Base-by-base conservation (phyloP, 805 yeast species). In the Scheffersomyces ergatensis region DNA sequence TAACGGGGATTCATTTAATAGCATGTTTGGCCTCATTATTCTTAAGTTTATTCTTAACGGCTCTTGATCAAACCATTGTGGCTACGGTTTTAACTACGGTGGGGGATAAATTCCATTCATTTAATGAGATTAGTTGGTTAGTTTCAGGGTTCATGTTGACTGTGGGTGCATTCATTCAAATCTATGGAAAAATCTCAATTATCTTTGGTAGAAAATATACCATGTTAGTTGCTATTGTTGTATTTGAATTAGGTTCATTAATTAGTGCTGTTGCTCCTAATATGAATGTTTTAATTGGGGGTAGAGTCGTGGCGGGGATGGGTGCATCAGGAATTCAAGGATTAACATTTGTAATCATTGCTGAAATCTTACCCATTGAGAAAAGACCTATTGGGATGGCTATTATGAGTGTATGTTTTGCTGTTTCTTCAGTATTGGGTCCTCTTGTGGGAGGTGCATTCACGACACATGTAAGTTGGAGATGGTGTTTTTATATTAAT, bases 311-410 rank as follows among this genome's bases (percentile, higher is more conserved):
- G 16, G 78, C 80, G 37, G 93, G 93, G 37, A 54, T 79, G 25
- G 92, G 90, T n/a, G 88, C 81, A 8, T 83, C 85, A 26, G 85
- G 85, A 17, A 72, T 82, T 36, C 80, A 77, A 49, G 67, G 82
- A 2, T 60, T 81, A 57, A 74, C 72, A 4, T 69, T 75, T 45
- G 76, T 82, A 23, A 75, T 84, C 23, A 63, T 75, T 6, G 70
- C 84, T 2, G 87, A 82, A 49, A 55, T 74, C 3, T 74, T 77
- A 4, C 77, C 82, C 4, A 55, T 65, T 3, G 47, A 57, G 5
- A 63, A 57, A 38, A 57, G 76, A 37, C 60, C 78, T 0, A 45
- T 69, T 24, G 54, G 70, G 5, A 58, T 70, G 56, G 57, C 70
- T 5, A 45, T 64, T 4, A 50, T 70, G 20, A 71, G 74, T 1